Evolutionary conservation across 352 stramenopile species (phyloP), one percentile per base, ranked within the genome.

Genomic region (Globisporangium nagaii): DNA sequence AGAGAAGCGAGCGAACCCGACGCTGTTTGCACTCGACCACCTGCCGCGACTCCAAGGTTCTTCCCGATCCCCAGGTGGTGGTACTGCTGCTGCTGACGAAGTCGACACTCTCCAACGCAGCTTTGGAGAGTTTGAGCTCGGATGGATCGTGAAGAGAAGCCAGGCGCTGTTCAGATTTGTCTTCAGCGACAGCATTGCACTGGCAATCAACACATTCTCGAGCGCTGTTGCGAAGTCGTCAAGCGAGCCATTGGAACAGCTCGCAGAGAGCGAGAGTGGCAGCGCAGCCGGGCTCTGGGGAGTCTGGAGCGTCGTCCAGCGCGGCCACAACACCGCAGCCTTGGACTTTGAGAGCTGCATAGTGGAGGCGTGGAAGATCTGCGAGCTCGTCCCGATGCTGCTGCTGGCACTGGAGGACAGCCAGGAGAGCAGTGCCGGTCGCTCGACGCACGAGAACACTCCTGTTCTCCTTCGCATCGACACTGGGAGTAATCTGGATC

Each of bases 21-120:
- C 51, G 13, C 37, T 63, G 22, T 63, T 51, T 34, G 43, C 58
- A 17, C 52, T 73, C 34, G 65, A 68, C 40, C 48, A 65, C 37
- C 36, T 66, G 2, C 60, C 64, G 10, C 13, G n/a, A 15, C 13
- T 45, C 13, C 27, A 51, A 15, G 11, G 11, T 32, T n/a, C n/a
- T n/a, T n/a, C n/a, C n/a, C n/a, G n/a, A n/a, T n/a, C n/a, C n/a
- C n/a, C n/a, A n/a, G n/a, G n/a, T n/a, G 17, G 9, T 42, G 20
- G 22, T 31, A 31, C 6, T 10, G 28, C 7, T 28, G 40, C 5
- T 31, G 13, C 19, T 9, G 12, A 19, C 19, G 2, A 25, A 12
- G 20, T 15, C 10, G n/a, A 50, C 15, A 6, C 25, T 39, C 1
- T 35, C 13, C 19, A 22, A 39, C 32, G 36, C 15, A 27, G n/a